A percentile compares a stretch with the other conserved stretches of the same genome.
These are phyloP conservation scores for Phytopythium helicoides DNA, from an alignment of 352 stramenopile genomes.

Conservation along the genomic window DNA sequence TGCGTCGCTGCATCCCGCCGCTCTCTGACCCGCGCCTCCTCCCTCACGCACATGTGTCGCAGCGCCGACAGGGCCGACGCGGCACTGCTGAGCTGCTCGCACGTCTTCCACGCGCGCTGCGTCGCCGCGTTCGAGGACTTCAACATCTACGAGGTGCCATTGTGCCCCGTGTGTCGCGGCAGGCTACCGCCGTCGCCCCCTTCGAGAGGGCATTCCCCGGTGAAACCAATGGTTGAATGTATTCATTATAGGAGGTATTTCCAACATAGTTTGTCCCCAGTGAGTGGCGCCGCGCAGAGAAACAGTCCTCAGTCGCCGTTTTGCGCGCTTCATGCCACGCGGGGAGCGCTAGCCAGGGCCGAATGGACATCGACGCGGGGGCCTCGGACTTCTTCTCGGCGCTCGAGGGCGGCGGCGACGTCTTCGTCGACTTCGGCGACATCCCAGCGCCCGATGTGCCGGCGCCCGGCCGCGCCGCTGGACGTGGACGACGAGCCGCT, in stretches of 20 bases:
- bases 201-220: slow-evolving; percentile 15
- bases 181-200: slow-evolving; percentile 27
- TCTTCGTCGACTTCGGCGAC: slow-evolving; percentile 54
- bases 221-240: background rate
- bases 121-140: slow-evolving; percentile 82
- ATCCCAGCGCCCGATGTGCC: slow-evolving; percentile 23
- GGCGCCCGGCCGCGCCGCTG: slow-evolving; percentile 8
- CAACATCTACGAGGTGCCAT: slow-evolving; percentile 79
- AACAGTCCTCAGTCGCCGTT: slow-evolving; percentile 2
- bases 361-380: slow-evolving; percentile 74
- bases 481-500: slow-evolving; percentile 38
- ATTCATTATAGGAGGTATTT: background rate
- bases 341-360: background rate
- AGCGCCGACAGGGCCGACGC: slow-evolving; percentile 36
- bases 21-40: background rate
- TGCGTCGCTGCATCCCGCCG: background rate
- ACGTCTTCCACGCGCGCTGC: slow-evolving; percentile 73
- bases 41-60: background rate
- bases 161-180: slow-evolving; percentile 74
- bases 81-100: slow-evolving; percentile 73
- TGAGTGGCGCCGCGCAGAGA: background rate
- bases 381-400: slow-evolving; percentile 83
- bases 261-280: background rate
- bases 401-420: slow-evolving; percentile 55
- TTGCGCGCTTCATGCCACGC: slow-evolving; percentile 1